A percentile compares a stretch with the other conserved stretches of the same genome.
These are phyloP conservation scores for Trichoderma sp. DNA, from an alignment of 2,329 filamentous ascomycete genomes.

Conservation along the genomic window DNA sequence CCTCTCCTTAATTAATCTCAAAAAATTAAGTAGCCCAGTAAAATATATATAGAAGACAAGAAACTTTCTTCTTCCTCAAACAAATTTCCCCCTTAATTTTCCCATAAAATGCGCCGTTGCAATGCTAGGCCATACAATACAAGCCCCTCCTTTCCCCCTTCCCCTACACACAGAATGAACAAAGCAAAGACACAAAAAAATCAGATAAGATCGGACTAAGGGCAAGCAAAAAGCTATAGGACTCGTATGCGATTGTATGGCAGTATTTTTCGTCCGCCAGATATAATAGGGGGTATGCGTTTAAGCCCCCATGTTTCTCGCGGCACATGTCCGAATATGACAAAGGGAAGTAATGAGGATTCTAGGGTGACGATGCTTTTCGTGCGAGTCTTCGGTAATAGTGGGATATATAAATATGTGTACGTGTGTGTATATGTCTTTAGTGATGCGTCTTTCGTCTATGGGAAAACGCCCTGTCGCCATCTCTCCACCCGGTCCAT, in stretches of 20 bases:
- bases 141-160: neutral
- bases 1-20: neutral
- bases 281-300: neutral
- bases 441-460: neutral
- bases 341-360: neutral
- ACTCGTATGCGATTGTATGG: neutral
- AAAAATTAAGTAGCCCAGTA: neutral
- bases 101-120: constrained; percentile 15
- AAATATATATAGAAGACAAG: neutral
- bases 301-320: neutral
- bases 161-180: neutral
- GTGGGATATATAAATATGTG: neutral
- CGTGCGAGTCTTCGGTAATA: neutral
- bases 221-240: neutral
- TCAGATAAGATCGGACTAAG: neutral
- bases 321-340: neutral
- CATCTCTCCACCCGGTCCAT: constrained; percentile 45
- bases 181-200: neutral
- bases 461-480: constrained; percentile 44
- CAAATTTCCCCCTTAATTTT: neutral
- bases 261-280: neutral
- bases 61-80: neutral
- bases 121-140: constrained; percentile 14
- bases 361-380: neutral
- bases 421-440: neutral